A percentile compares a stretch with the other conserved stretches of the same genome.
Evolutionary conservation across 352 stramenopile species (phyloP).

Genomic region (Pythium brachiatum): DNA sequence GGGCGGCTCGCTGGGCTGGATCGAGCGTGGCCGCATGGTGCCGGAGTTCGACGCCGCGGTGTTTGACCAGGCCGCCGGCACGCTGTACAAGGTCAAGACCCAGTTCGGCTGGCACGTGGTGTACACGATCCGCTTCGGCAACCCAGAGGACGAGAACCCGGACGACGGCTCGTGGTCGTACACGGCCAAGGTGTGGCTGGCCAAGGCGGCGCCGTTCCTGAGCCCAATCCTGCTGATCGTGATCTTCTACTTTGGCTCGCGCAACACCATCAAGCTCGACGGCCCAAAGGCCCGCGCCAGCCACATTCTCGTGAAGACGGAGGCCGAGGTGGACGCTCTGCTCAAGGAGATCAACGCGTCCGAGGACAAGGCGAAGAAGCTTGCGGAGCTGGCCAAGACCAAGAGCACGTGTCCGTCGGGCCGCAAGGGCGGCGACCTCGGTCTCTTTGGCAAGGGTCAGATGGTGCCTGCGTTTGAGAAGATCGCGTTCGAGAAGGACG

Average conservation of each 20-base stretch:
- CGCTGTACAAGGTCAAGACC: constrained; percentile 41
- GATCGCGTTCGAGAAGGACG: constrained; percentile 64
- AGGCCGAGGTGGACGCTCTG: constrained; percentile 58
- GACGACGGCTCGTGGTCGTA: constrained; percentile 22
- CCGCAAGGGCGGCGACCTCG: constrained; percentile 64
- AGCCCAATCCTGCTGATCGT: constrained; percentile 25
- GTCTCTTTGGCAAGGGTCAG: constrained; percentile 65
- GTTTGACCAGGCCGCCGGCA: constrained; percentile 27
- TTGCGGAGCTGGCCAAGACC: constrained; percentile 64
- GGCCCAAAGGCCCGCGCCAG: constrained; percentile 55
- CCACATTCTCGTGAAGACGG: constrained; percentile 79
- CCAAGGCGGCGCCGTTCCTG: constrained; percentile 24
- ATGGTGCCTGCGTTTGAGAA: constrained; percentile 79
- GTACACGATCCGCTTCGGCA: constrained; percentile 29
- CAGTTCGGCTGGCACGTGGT: constrained; percentile 43
- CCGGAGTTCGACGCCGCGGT: constrained; percentile 34
- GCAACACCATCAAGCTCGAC: constrained; percentile 16
- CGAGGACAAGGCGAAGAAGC: constrained; percentile 50
- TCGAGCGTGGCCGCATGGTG: constrained; percentile 33
- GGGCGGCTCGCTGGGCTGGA: constrained; percentile 32
- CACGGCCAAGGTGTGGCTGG: constrained; percentile 22
- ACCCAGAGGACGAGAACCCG: constrained; percentile 25
- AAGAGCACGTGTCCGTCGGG: constrained; percentile 74
- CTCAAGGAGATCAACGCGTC: constrained; percentile 47
- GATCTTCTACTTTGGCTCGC: constrained; percentile 27